phyloP scores from a whole-genome alignment of 192 early-diverging fungal species.

The Linnemannia elongata region DNA sequence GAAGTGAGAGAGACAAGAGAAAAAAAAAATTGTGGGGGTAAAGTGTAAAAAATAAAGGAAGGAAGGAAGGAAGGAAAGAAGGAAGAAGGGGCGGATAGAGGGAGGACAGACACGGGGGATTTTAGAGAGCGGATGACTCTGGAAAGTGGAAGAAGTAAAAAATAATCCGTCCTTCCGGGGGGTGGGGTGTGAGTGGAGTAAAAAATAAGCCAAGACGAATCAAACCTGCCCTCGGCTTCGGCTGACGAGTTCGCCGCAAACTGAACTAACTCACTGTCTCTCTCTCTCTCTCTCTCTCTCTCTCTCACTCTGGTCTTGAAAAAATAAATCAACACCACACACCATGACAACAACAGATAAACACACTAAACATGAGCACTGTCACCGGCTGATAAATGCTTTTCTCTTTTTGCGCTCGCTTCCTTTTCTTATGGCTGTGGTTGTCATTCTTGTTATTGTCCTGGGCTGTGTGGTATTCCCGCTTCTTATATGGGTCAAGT shows the following conservation, averaged over 20 bases:
- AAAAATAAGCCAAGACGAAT: not conserved
- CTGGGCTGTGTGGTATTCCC: not conserved
- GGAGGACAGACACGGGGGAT: constrained; percentile 5
- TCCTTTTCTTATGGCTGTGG: too few relatives aligned
- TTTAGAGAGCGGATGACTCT: not conserved
- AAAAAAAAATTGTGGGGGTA: constrained; percentile 2
- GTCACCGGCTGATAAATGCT: not conserved
- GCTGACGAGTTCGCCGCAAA: constrained; percentile 12
- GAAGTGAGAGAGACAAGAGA: not conserved
- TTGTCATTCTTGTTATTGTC: not conserved
- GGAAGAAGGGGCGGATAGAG: not conserved
- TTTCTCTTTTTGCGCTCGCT: not conserved
- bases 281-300: too few relatives aligned
- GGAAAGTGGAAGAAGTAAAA: constrained; percentile 6
- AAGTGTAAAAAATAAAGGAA: constrained; percentile 8
- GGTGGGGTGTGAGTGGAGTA: not conserved
- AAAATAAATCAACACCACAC: not conserved
- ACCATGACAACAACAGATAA: not conserved
- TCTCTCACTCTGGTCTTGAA: not conserved
- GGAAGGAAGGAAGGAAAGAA: too few relatives aligned
- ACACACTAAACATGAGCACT: not conserved
- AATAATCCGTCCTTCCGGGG: not conserved
- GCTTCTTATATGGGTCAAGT: not conserved
- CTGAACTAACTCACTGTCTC: too few relatives aligned
- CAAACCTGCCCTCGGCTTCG: not conserved